Base-by-base conservation (phyloP, 164 flowering plant genomes). In the Aristolochia contorta region DNA sequence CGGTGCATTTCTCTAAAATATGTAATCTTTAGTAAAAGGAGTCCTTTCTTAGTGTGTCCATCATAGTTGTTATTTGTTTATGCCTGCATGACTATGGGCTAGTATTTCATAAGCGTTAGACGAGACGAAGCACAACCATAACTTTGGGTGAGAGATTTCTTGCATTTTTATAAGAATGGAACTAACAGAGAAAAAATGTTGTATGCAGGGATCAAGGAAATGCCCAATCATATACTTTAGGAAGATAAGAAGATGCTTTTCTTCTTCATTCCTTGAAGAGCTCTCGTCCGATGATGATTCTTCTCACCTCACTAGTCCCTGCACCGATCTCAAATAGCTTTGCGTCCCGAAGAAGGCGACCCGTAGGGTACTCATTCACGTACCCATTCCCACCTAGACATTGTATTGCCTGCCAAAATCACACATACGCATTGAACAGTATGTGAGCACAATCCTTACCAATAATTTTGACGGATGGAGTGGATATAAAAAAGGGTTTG, bases 371-470 rank as follows among this genome's bases (percentile, higher is more conserved):
- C 72, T 94, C 99, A 52, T 91, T 94, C 54, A 94, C 89, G 48
- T 91, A 94, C 5, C 99, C 97, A 62, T 94, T 94, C 6, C 97
- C 99, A 30, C 97, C 99, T 49, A 91, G 72, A 69, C 99, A 91
- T 60, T 94, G 97, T 61, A 94, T 83, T 1, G 97, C 97, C 96
- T 94, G 87, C 65, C 55, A 53, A 32, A 47, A 56, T 16, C 12
- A 52, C 6, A 23, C 32, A 32, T 47, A 60, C 20, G 9, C 10
- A 50, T 50, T 50, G 1, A 50, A 50, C 9, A 6, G 22, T 50
- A 16, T 50, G n/a, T n/a, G 54, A 50, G 16, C 54, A n/a, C 21
- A 50, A 50, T 10, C 18, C 19, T 0, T 20, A n/a, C 15, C 6
- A 19, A 3, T 12, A 19, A n/a, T n/a, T 21, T n/a, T 52, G 56